A percentile compares a stretch with the other conserved stretches of the same genome.
Conservation (phyloP, 495 filamentous ascomycete species). For the Daldinia grandis region DNA sequence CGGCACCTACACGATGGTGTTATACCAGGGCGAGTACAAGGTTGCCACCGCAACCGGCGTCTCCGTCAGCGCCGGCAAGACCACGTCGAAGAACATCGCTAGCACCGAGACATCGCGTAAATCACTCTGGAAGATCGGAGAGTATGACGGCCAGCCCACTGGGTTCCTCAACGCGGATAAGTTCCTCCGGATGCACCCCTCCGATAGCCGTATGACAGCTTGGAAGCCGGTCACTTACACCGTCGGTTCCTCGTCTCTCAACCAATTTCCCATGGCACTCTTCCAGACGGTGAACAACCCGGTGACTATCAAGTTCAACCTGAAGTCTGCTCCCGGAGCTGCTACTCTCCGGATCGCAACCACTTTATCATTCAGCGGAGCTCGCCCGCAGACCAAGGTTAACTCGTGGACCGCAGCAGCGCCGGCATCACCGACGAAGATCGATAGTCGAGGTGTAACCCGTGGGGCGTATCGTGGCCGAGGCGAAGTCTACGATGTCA, state of each 20-base stretch:
- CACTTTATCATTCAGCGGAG: slow-evolving; percentile 68
- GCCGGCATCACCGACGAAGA: slow-evolving; percentile 67
- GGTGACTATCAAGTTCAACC: slow-evolving; percentile 67
- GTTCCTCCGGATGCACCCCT: slow-evolving; percentile 72
- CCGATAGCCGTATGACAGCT: slow-evolving; percentile 66
- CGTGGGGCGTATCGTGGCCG: slow-evolving; percentile 69
- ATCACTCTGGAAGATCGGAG: slow-evolving; percentile 70
- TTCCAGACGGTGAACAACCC: slow-evolving; percentile 70
- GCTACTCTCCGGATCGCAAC: slow-evolving; percentile 70
- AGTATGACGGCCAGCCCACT: slow-evolving; percentile 69
- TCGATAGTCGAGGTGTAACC: slow-evolving; percentile 70
- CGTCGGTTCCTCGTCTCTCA: slow-evolving; percentile 59
- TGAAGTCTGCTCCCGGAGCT: slow-evolving; percentile 58
- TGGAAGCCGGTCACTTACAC: slow-evolving; percentile 69
- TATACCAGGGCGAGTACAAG: slow-evolving; percentile 70
- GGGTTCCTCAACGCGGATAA: slow-evolving; percentile 73
- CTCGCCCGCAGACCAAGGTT: slow-evolving; percentile 57
- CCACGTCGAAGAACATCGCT: slow-evolving; percentile 62
- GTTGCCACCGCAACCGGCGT: slow-evolving; percentile 61
- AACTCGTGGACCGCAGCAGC: slow-evolving; percentile 59
- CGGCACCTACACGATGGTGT: slow-evolving; percentile 71
- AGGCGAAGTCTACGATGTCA: slow-evolving; percentile 68
- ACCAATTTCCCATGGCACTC: slow-evolving; percentile 70
- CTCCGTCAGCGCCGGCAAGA: slow-evolving; percentile 62
- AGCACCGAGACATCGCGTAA: slow-evolving; percentile 56